Evolutionary conservation across 2,329 filamentous ascomycete genomes (phyloP), one percentile per base, ranked within the genome.

Genomic region (Metarhizium album): DNA sequence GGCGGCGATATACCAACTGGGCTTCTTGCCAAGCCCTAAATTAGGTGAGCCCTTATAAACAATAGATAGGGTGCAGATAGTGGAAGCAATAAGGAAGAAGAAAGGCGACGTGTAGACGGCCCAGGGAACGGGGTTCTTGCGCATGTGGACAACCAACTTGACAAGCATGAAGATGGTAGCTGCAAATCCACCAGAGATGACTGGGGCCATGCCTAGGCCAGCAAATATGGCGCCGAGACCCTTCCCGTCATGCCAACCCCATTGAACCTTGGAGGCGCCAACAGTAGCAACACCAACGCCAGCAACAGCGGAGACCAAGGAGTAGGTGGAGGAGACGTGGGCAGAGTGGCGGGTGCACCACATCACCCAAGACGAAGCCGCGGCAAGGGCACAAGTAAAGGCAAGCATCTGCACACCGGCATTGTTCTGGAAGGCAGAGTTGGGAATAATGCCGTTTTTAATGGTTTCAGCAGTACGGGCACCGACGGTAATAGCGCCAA

Each of bases 1-100:
- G 14, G 76, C 69, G 11, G 75, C 83, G 54, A 89, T 79, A 61
- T 79, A 89, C 76, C 78, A 82, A 8, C 67, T 66, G 2, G 85
- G 82, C 73, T 83, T 85, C 68, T 83, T 79, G 70, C 70, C 73
- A 27, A 87, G 71, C 22, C 76, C 75, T 29, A 87, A 75, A 53
- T 73, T 82, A 23, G 86, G 84, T 9, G 85, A 87, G 31, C 86
- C 86, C 75, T 90, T 89, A 77, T 87, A 89, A 58, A 90, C 85
- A 59, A 90, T 82, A 42, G 83, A 87, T 4, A 90, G 74, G 0
- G 85, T 86, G 70, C 84, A 87, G 60, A 90, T 70, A 52, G 83
- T 87, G 50, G 75, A 83, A 51, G 86, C 84, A 53, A 90, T 78
- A 51, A 89, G 79, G 75, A 90, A 90, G 71, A 83, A 90, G 69